Percentiles rank a stretch among this genome's conserved stretches.
Conservation (phyloP, 2,329 filamentous ascomycete species). For the Drechslera avenae region DNA sequence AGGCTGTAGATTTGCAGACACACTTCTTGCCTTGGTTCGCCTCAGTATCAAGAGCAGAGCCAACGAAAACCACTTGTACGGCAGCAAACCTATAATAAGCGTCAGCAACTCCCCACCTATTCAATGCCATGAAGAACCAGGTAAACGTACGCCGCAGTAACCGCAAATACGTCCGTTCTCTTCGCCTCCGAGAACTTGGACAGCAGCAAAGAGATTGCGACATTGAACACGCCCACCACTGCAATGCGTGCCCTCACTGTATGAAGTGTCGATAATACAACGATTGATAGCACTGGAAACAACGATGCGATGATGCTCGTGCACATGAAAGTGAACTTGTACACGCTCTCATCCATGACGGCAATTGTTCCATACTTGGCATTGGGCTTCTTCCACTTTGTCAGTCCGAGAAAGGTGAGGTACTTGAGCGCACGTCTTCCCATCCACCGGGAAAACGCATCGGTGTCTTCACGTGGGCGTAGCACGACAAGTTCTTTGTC, state of each 20-base stretch:
- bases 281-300: conserved; percentile 1
- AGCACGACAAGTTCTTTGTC: background rate
- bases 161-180: background rate
- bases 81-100: background rate
- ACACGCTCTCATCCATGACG: background rate
- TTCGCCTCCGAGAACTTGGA: background rate
- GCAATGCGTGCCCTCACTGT: background rate
- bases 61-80: conserved; percentile 3
- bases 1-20: too few species aligned
- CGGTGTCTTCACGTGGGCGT: background rate
- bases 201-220: background rate
- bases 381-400: background rate
- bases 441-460: background rate
- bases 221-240: background rate
- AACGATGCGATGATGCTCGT: conserved; percentile 3
- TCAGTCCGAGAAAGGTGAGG: background rate
- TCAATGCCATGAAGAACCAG: too few species aligned
- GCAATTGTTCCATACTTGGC: background rate
- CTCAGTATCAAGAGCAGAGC: too few species aligned
- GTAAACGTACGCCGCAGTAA: conserved; percentile 4
- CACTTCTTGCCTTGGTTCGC: too few species aligned
- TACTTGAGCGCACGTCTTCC: background rate
- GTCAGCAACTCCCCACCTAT: background rate
- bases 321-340: background rate
- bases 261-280: background rate